Base-by-base conservation (phyloP, 306 rosid genomes). In the barrel medic (Medicago truncatula) region DNA sequence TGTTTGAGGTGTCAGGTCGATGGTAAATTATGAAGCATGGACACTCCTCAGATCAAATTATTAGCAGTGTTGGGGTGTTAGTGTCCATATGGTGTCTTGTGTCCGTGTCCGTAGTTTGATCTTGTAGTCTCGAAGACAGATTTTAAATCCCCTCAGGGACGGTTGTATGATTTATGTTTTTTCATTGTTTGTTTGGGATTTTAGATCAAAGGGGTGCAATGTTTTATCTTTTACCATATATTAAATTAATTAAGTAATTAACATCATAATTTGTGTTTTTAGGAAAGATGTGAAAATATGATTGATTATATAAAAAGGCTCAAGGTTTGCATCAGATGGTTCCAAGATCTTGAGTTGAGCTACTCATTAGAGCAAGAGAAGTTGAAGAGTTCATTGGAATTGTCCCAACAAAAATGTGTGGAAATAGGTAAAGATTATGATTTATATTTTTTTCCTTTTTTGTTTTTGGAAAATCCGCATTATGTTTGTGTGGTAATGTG, bases 261-360 rank as follows among this genome's bases (percentile, higher is more conserved):
- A 77, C 52, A 10, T 46, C 11, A 60, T 39, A 8, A 8, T 67
- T 46, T 67, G 47, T 79, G 9, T 28, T 67, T 67, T 41, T 61
- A 92, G 99, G 99, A 95, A 87, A 92, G 93, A 87, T 95, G 99
- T 86, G 99, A 95, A 69, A 85, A 84, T 67, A 85, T 92, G 92
- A 88, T 88, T 56, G 97, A 95, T 50, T 95, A 95, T 71, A 92
- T 95, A 59, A 95, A 83, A 77, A 92, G 93, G 93, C 93, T 95
- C 59, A 95, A 92, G 78, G 83, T 89, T 70, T 92, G 97, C 85
- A 83, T 95, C 82, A 95, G 85, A 76, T 95, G 99, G 99, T 92
- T 95, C 77, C 99, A 95, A 92, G 99, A 95, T 68, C 90, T 92
- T 52, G 97, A 95, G 75, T 70, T 78, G 41, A 87, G 87, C 87